phyloP scores from a whole-genome alignment of 1,284 basidiomycete genomes.

The Pseudozyma sp. region DNA sequence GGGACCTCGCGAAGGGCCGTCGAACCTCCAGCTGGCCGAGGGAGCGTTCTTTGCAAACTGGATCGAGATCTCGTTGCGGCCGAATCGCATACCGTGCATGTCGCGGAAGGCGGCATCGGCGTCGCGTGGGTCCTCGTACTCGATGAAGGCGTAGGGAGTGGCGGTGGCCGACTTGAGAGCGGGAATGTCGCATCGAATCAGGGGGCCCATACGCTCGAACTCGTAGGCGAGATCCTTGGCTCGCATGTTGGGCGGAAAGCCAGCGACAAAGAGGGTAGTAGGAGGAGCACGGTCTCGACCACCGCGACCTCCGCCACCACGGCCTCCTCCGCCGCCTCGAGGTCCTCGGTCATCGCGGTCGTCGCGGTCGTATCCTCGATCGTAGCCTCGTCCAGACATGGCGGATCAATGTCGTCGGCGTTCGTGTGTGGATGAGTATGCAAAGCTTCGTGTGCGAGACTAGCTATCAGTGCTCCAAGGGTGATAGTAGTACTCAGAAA shows the following conservation, averaged over 20 bases:
- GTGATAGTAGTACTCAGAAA: too few relatives aligned
- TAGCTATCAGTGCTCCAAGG: too few relatives aligned
- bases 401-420: neutral
- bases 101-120: conserved; percentile 59
- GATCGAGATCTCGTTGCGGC: conserved; percentile 53
- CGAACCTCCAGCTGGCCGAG: conserved; percentile 57
- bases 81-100: conserved; percentile 63
- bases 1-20: conserved; percentile 48
- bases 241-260: conserved; percentile 60
- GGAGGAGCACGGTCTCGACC: conserved; percentile 40
- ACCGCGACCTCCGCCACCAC: conserved; percentile 27
- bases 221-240: conserved; percentile 64
- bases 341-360: conserved; percentile 41
- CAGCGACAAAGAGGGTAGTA: conserved; percentile 54
- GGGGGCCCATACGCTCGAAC: conserved; percentile 60
- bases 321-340: conserved; percentile 31
- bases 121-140: conserved; percentile 61
- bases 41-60: conserved; percentile 64
- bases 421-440: neutral
- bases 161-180: conserved; percentile 53
- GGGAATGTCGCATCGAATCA: conserved; percentile 65
- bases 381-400: conserved; percentile 44
- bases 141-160: conserved; percentile 62
- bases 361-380: conserved; percentile 41
- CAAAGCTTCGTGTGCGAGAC: too few relatives aligned